These are phyloP conservation scores for Schoenoplectus tabernaemontani DNA, from an alignment of 202 grass and related monocot species.

Conservation along the genomic window DNA sequence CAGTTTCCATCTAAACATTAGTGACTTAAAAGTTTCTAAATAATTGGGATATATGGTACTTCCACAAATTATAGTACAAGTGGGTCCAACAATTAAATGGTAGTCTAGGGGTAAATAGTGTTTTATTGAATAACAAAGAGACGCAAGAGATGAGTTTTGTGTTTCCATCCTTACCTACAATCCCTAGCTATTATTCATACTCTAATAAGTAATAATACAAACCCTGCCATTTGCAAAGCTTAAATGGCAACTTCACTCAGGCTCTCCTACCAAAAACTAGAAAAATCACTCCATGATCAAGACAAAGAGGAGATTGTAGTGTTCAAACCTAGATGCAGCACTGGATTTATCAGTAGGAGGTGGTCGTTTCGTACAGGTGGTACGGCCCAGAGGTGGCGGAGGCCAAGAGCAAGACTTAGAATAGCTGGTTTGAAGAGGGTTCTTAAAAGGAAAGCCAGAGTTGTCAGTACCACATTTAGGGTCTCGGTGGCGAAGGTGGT, in stretches of 20 bases:
- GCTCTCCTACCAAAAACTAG: constrained; percentile 52
- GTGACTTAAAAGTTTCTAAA: too few relatives aligned
- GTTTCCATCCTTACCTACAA: constrained; percentile 8
- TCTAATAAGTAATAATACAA: neutral
- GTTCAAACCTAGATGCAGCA: constrained; percentile 21
- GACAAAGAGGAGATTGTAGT: neutral
- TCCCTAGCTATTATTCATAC: neutral
- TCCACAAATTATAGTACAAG: neutral
- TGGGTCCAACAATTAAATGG: constrained; percentile 1
- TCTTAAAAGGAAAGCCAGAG: constrained; percentile 41
- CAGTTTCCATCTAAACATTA: too few relatives aligned
- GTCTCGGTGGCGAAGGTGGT: constrained; percentile 47
- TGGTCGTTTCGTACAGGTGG: constrained; percentile 12
- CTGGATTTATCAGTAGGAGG: constrained; percentile 9
- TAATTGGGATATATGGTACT: neutral
- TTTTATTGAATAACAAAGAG: neutral
- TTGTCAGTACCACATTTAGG: constrained; percentile 30
- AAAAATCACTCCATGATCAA: constrained; percentile 20
- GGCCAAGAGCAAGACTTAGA: constrained; percentile 33
- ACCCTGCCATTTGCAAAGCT: constrained; percentile 5
- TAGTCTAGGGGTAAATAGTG: neutral
- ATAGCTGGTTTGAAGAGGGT: constrained; percentile 41
- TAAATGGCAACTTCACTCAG: constrained; percentile 15
- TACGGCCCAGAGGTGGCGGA: constrained; percentile 1
- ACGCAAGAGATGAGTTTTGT: neutral